A percentile compares a stretch with the other conserved stretches of the same genome.
phyloP scores from a whole-genome alignment of 1,139 yeast genomes.

The Spathaspora sp. region DNA sequence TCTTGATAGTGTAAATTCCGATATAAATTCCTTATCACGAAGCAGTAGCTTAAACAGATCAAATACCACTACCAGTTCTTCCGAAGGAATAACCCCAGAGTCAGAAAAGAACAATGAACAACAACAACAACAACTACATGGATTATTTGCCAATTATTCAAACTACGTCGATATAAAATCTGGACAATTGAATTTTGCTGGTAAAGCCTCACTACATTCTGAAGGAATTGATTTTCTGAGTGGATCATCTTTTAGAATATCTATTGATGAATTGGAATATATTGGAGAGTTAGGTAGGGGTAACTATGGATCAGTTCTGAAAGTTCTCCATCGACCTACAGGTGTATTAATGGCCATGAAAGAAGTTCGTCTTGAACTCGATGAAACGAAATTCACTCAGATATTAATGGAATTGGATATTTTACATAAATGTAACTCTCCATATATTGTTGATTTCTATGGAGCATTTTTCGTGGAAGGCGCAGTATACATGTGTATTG shows the following conservation, averaged over 20 bases:
- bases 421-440: constrained; percentile 85
- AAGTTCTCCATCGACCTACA: constrained; percentile 92
- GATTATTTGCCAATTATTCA: constrained; percentile 76
- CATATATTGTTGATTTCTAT: constrained; percentile 89
- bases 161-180: constrained; percentile 88
- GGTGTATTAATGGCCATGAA: constrained; percentile 95
- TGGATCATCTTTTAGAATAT: constrained; percentile 84
- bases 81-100: constrained; percentile 8
- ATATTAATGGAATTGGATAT: constrained; percentile 95
- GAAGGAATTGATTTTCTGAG: constrained; percentile 88
- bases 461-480: constrained; percentile 98
- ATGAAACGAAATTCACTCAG: constrained; percentile 87
- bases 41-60: constrained; percentile 10
- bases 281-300: constrained; percentile 90
- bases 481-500: constrained; percentile 98
- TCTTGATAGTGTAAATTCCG: constrained; percentile 18
- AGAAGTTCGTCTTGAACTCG: constrained; percentile 88
- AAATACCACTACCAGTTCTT: constrained; percentile 10
- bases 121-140: constrained; percentile 32
- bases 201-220: constrained; percentile 89
- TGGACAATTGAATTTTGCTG: constrained; percentile 88
- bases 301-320: constrained; percentile 91
- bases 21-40: constrained; percentile 9
- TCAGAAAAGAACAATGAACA: constrained; percentile 7
- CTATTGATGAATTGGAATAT: constrained; percentile 82